phyloP scores from a whole-genome alignment of 768 basidiomycete species.

The Amanita rubescens region DNA sequence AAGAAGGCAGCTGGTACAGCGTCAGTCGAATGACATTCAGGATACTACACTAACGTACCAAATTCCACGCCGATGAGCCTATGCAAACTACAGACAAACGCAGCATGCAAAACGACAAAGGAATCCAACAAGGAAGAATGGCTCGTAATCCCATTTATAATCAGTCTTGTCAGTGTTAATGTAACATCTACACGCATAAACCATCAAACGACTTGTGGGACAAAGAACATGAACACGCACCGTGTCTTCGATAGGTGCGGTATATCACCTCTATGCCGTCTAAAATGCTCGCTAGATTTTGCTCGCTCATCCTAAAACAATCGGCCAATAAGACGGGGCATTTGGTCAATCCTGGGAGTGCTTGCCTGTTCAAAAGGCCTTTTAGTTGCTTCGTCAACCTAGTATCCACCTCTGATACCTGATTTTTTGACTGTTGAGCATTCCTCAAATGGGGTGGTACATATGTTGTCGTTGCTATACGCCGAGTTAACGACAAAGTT shows the following conservation, averaged over 20 bases:
- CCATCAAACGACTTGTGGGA: background rate
- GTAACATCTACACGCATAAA: slow-evolving; percentile 58
- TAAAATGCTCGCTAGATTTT: slow-evolving; percentile 73
- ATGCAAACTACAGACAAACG: slow-evolving; percentile 75
- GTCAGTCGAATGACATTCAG: background rate
- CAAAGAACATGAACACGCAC: slow-evolving; percentile 29
- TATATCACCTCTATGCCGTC: slow-evolving; percentile 72
- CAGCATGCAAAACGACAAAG: slow-evolving; percentile 83
- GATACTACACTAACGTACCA: slow-evolving; percentile 41
- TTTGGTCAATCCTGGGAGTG: background rate
- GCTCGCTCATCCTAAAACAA: slow-evolving; percentile 71
- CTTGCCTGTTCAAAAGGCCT: slow-evolving; percentile 81
- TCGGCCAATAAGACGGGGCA: background rate
- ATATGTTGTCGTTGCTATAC: slow-evolving; percentile 42
- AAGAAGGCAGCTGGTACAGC: slow-evolving; percentile 58
- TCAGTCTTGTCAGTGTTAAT: slow-evolving; percentile 63
- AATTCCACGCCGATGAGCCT: slow-evolving; percentile 83
- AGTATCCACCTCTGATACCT: slow-evolving; percentile 30
- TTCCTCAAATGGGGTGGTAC: slow-evolving; percentile 77
- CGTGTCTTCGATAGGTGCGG: slow-evolving; percentile 68
- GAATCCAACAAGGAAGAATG: slow-evolving; percentile 81
- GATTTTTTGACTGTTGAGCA: slow-evolving; percentile 16
- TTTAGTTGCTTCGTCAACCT: slow-evolving; percentile 75
- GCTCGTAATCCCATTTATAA: slow-evolving; percentile 72
- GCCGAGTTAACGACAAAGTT: slow-evolving; percentile 1